Evolutionary conservation across 345 rosid species (phyloP).

Genomic region (Leavenworthia alabamica): DNA sequence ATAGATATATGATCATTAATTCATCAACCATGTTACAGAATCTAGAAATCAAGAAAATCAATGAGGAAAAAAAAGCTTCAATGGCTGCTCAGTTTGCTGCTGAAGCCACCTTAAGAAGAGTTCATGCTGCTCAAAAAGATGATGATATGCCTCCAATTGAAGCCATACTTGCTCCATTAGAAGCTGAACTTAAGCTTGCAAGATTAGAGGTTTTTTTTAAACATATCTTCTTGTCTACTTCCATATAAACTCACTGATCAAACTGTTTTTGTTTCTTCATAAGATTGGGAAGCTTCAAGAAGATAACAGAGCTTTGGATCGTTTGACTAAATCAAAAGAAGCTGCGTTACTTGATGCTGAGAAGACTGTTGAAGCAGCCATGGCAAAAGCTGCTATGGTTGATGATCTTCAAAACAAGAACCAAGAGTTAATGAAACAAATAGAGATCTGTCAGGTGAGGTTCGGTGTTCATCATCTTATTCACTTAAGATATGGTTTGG

Average conservation of each 20-base stretch:
- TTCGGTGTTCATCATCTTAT: conserved; percentile 24
- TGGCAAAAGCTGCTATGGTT: conserved; percentile 93
- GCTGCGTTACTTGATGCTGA: conserved; percentile 97
- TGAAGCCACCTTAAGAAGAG: conserved; percentile 98
- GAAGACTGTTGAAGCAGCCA: conserved; percentile 82
- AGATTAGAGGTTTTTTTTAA: conserved; percentile 73
- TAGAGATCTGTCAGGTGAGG: conserved; percentile 99
- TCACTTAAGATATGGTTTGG: neutral
- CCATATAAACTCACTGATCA: neutral
- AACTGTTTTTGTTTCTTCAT: conserved; percentile 12
- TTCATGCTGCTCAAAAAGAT: conserved; percentile 99
- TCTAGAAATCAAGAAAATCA: conserved; percentile 95
- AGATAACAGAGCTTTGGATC: conserved; percentile 97
- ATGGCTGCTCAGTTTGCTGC: conserved; percentile 99
- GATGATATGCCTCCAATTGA: conserved; percentile 99
- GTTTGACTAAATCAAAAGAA: conserved; percentile 96
- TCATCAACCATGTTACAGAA: conserved; percentile 42
- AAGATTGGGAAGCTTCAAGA: conserved; percentile 98
- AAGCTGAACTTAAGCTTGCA: conserved; percentile 97
- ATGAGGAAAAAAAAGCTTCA: conserved; percentile 97
- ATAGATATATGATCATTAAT: neutral
- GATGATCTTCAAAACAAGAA: conserved; percentile 99
- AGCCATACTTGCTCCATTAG: conserved; percentile 98
- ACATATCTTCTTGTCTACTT: neutral
- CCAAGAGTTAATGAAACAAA: conserved; percentile 95